Percentiles rank a stretch among this genome's conserved stretches.
These are phyloP conservation scores for Tarenaya hassleriana DNA, from an alignment of 345 rosid genomes.

Conservation along the genomic window DNA sequence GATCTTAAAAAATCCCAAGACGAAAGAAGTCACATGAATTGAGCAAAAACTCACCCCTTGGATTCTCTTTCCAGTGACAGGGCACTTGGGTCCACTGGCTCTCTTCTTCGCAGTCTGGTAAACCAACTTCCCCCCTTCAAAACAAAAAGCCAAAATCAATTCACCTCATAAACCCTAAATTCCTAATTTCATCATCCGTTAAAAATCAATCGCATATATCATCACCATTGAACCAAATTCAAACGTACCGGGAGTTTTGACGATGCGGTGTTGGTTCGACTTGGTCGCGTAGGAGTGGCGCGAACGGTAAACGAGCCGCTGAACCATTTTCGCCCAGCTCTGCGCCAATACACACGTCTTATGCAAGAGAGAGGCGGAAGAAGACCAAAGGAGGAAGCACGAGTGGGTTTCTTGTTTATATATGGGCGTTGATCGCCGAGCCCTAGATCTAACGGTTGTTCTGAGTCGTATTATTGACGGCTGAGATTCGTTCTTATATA, in stretches of 20 bases:
- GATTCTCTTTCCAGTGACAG: constrained; percentile 82
- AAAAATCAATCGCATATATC: constrained; percentile 2
- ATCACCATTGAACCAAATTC: background rate
- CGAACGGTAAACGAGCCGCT: constrained; percentile 66
- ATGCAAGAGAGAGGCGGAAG: background rate
- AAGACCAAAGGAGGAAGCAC: background rate
- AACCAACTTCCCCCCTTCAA: constrained; percentile 72
- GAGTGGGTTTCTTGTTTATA: background rate
- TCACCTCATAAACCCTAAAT: background rate
- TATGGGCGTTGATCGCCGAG: background rate
- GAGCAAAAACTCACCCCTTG: constrained; percentile 52
- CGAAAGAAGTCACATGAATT: background rate
- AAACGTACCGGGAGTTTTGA: constrained; percentile 72
- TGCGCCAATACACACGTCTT: background rate
- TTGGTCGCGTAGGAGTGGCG: constrained; percentile 92
- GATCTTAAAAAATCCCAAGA: background rate
- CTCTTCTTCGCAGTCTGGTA: constrained; percentile 85
- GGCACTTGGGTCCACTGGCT: constrained; percentile 84
- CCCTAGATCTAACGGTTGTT: constrained; percentile 21
- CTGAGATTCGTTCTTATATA: background rate
- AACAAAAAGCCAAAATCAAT: background rate
- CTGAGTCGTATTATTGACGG: constrained; percentile 6
- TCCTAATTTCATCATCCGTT: background rate
- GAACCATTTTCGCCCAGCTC: constrained; percentile 51
- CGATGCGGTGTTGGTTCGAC: constrained; percentile 82